A percentile compares a stretch with the other conserved stretches of the same genome.
These are phyloP conservation scores for Neofusicoccum sp. DNA, from an alignment of 2,329 filamentous ascomycete species.

Conservation along the genomic window DNA sequence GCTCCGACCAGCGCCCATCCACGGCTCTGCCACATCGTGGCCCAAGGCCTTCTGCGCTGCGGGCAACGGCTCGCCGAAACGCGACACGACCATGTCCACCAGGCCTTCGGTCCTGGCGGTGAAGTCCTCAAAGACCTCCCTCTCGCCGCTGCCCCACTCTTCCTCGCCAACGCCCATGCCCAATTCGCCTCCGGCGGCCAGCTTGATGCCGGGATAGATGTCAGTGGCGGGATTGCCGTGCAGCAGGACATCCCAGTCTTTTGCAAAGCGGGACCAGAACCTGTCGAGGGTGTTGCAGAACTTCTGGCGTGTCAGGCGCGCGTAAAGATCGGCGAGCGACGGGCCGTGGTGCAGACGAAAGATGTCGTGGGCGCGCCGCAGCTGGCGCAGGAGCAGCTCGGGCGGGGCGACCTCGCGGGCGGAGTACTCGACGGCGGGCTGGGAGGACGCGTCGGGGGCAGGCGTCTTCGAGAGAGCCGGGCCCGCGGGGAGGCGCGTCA, in stretches of 20 bases:
- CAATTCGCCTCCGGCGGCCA: slow-evolving; percentile 86
- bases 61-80: slow-evolving; percentile 65
- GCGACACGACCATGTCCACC: slow-evolving; percentile 81
- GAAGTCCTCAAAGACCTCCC: slow-evolving; percentile 90
- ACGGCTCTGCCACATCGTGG: slow-evolving; percentile 43
- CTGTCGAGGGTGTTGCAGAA: slow-evolving; percentile 72
- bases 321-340: slow-evolving; percentile 69
- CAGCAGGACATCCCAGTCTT: slow-evolving; percentile 81
- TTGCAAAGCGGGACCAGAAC: slow-evolving; percentile 73
- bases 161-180: slow-evolving; percentile 95
- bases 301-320: slow-evolving; percentile 60
- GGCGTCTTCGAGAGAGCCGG: slow-evolving; percentile 17
- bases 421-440: slow-evolving; percentile 70
- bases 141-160: slow-evolving; percentile 87
- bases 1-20: slow-evolving; percentile 71
- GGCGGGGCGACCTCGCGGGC: slow-evolving; percentile 85
- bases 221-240: slow-evolving; percentile 83
- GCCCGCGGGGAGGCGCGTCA: slow-evolving; percentile 67
- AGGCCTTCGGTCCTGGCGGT: slow-evolving; percentile 76
- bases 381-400: slow-evolving; percentile 72
- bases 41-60: slow-evolving; percentile 24
- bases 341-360: slow-evolving; percentile 87
- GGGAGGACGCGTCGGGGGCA: slow-evolving; percentile 27
- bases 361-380: slow-evolving; percentile 75
- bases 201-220: slow-evolving; percentile 78